Evolutionary conservation across 441 rosid genomes (phyloP), one percentile per base, ranked within the genome.

Genomic region (Erodium texanum): DNA sequence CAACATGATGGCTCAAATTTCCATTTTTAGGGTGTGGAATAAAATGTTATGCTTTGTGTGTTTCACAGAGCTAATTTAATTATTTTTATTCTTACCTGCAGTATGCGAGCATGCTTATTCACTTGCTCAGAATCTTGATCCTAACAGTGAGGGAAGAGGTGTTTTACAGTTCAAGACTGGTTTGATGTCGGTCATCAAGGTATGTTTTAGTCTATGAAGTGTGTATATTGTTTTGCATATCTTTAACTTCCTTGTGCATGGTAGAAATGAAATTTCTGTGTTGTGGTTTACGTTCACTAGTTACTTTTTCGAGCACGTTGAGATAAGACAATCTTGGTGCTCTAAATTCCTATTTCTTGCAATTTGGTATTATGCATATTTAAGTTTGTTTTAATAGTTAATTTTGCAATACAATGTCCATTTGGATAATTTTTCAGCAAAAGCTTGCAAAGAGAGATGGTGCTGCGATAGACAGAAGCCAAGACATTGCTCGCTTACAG

Each of bases 91-190:
- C 68, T 62, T 71, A 56, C 66, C 18, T 81, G 83, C 86, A 93
- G 99, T 93, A 45, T 91, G 99, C 70, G 99, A 93, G 79, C 99
- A 93, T 82, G 99, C 85, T 66, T 93, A 93, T 79, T 86, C 92
- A 0, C 92, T 91, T 54, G 99, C 99, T 0, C 99, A 93, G 71
- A 89, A 84, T 82, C 87, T 93, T 78, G 99, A 93, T 77, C 99
- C 99, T 34, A 86, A 91, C 65, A 89, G 99, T 20, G 99, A 93
- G 78, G 97, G 97, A 66, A 89, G 99, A 76, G 99, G 99, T 63
- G 99, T 93, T 70, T 76, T 93, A 59, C 97, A 93, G 62, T 93
- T 93, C 85, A 93, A 93, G 85, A 93, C 97, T 34, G 97, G 99
- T 65, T 74, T 93, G 73, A 89, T 87, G 95, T 93, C 99, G 1